Conservation (phyloP, 495 filamentous ascomycete species). For the Lasiosphaeria hispida region DNA sequence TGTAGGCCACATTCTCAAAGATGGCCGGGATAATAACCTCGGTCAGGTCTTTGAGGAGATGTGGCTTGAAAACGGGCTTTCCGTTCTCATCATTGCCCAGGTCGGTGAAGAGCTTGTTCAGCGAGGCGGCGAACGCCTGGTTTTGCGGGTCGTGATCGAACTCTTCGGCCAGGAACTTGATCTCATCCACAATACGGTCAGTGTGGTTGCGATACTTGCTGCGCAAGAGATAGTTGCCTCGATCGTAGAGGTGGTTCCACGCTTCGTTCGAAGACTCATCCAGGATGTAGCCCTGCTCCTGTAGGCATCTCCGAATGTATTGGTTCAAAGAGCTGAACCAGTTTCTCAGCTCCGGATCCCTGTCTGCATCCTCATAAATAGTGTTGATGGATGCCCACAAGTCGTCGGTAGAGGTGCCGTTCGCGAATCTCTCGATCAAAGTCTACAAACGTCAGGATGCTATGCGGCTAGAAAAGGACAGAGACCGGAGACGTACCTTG, state of each 20-base stretch:
- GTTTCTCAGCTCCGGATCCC: slow-evolving; percentile 77
- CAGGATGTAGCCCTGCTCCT: slow-evolving; percentile 89
- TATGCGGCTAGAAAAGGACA: slow-evolving; percentile 29
- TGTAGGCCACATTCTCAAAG: slow-evolving; percentile 85
- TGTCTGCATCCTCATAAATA: slow-evolving; percentile 88
- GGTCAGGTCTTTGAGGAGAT: slow-evolving; percentile 83
- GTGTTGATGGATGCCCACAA: slow-evolving; percentile 80
- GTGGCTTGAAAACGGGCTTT: slow-evolving; percentile 85
- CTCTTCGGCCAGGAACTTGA: slow-evolving; percentile 84
- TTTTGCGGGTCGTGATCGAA: slow-evolving; percentile 88
- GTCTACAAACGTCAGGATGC: slow-evolving; percentile 58
- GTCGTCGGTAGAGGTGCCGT: slow-evolving; percentile 84
- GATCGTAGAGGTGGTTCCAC: slow-evolving; percentile 82
- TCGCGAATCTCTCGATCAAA: slow-evolving; percentile 92
- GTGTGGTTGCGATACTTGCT: slow-evolving; percentile 86
- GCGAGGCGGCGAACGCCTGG: slow-evolving; percentile 67
- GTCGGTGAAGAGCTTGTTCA: slow-evolving; percentile 84
- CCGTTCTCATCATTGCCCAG: slow-evolving; percentile 78
- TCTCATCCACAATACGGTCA: slow-evolving; percentile 81
- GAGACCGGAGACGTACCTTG: slow-evolving; percentile 53
- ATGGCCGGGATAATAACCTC: slow-evolving; percentile 82
- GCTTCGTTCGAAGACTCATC: slow-evolving; percentile 75
- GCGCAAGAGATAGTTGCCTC: slow-evolving; percentile 83
- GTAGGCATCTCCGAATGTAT: slow-evolving; percentile 79
- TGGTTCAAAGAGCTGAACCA: slow-evolving; percentile 82